Percentiles rank a stretch among this genome's conserved stretches.
phyloP scores from a whole-genome alignment of 2,329 filamentous ascomycete species.

The Chalara sp. region DNA sequence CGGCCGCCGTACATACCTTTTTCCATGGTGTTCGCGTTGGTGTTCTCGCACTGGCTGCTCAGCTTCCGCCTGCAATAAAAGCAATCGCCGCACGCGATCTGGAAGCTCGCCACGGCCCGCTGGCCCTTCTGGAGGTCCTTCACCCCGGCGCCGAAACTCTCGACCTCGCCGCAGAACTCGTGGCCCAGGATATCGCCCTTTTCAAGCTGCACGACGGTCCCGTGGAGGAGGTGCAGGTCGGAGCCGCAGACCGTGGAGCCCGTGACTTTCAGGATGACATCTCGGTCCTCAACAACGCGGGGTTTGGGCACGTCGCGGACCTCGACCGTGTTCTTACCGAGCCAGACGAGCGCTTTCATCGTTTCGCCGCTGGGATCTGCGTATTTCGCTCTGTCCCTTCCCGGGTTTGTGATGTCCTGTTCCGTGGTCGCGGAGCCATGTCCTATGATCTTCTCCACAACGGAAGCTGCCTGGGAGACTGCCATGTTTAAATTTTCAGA shows the following conservation, averaged over 20 bases:
- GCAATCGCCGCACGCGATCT: slow-evolving; percentile 70
- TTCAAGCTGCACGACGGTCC: slow-evolving; percentile 36
- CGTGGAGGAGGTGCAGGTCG: slow-evolving; percentile 31
- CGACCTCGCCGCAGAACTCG: slow-evolving; percentile 45
- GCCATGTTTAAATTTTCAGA: slow-evolving; percentile 35
- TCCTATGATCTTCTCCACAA: slow-evolving; percentile 60
- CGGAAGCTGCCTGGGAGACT: slow-evolving; percentile 58
- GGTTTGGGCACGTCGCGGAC: slow-evolving; percentile 47
- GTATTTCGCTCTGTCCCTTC: slow-evolving; percentile 38
- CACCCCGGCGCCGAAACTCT: slow-evolving; percentile 41
- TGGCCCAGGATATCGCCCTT: slow-evolving; percentile 48
- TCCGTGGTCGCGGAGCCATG: slow-evolving; percentile 58
- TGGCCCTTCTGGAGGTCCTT: slow-evolving; percentile 50
- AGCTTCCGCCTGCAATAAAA: slow-evolving; percentile 74
- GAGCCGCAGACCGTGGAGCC: slow-evolving; percentile 29
- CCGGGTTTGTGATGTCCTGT: slow-evolving; percentile 66
- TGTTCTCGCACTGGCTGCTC: slow-evolving; percentile 73
- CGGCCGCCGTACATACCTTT: slow-evolving; percentile 71
- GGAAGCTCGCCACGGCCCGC: slow-evolving; percentile 78
- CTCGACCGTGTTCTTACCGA: slow-evolving; percentile 72
- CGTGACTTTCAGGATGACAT: slow-evolving; percentile 75
- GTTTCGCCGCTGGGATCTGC: too few relatives aligned
- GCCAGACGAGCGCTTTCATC: slow-evolving; percentile 83
- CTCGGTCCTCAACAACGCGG: slow-evolving; percentile 62
- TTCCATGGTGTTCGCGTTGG: slow-evolving; percentile 64